Conservation (phyloP, 2,329 filamentous ascomycete species). For the Raffaelea arxii region DNA sequence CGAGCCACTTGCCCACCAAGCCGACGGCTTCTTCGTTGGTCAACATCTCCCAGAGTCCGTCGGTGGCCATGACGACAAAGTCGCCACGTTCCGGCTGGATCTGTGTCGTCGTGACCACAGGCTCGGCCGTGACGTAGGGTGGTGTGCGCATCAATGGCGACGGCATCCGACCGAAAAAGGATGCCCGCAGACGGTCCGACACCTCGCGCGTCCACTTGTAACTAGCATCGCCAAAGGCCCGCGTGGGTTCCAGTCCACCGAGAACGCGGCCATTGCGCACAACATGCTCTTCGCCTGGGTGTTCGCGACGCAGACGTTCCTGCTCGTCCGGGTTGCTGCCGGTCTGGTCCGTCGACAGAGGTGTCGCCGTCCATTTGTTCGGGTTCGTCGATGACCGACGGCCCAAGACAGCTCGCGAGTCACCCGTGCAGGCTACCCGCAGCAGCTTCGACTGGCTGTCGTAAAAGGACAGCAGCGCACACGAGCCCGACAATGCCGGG, state of each 20-base stretch:
- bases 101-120: slow-evolving; percentile 85
- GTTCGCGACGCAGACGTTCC: slow-evolving; percentile 70
- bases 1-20: slow-evolving; percentile 93
- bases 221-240: slow-evolving; percentile 90
- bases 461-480: slow-evolving; percentile 92
- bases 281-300: slow-evolving; percentile 83
- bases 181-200: slow-evolving; percentile 68
- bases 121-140: slow-evolving; percentile 95
- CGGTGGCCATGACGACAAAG: slow-evolving; percentile 92
- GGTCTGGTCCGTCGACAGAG: slow-evolving; percentile 88
- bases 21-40: slow-evolving; percentile 97
- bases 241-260: slow-evolving; percentile 82
- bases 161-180: slow-evolving; percentile 79
- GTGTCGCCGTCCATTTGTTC: slow-evolving; percentile 87
- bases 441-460: slow-evolving; percentile 79
- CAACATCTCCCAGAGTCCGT: slow-evolving; percentile 98
- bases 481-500: slow-evolving; percentile 92
- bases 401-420: slow-evolving; percentile 75
- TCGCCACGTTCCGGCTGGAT: slow-evolving; percentile 84
- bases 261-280: slow-evolving; percentile 83
- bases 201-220: slow-evolving; percentile 94
- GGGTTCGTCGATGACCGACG: slow-evolving; percentile 53
- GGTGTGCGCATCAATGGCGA: slow-evolving; percentile 76
- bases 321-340: slow-evolving; percentile 80
- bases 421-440: slow-evolving; percentile 68